phyloP scores from a whole-genome alignment of 192 early-diverging fungal species.

The Rhizophagus clarus region DNA sequence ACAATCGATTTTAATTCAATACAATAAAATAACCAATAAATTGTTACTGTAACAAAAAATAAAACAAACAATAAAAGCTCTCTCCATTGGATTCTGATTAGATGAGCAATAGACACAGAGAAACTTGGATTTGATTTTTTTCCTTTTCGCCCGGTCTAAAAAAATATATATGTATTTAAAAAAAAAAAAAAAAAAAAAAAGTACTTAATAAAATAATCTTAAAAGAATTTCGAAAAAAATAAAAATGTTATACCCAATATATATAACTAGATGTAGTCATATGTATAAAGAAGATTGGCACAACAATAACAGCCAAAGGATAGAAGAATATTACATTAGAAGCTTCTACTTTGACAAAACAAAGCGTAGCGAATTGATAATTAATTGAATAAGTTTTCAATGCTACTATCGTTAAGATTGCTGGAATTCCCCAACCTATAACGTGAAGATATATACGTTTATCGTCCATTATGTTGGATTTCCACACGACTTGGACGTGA shows the following conservation, averaged over 20 bases:
- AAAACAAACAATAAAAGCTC: slow-evolving; percentile 49
- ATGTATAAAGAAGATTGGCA: slow-evolving; percentile 53
- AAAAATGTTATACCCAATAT: slow-evolving; percentile 34
- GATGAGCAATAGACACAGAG: slow-evolving; percentile 37
- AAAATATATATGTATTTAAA: too few relatives aligned
- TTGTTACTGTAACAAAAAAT: slow-evolving; percentile 44
- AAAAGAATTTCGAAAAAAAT: too few relatives aligned
- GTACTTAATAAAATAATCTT: too few relatives aligned
- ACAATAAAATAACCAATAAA: slow-evolving; percentile 61
- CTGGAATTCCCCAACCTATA: slow-evolving; percentile 52
- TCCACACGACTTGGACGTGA: slow-evolving; percentile 62
- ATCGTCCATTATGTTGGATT: slow-evolving; percentile 47
- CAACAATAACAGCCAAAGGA: slow-evolving; percentile 52
- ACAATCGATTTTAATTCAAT: slow-evolving; percentile 40
- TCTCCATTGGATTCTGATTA: slow-evolving; percentile 58
- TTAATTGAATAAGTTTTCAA: slow-evolving; percentile 44
- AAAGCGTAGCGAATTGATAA: slow-evolving; percentile 55
- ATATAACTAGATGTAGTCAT: slow-evolving; percentile 56
- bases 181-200: too few relatives aligned
- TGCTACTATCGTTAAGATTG: slow-evolving; percentile 40
- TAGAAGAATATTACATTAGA: slow-evolving; percentile 54
- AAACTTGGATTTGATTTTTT: slow-evolving; percentile 17
- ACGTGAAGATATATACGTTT: slow-evolving; percentile 47
- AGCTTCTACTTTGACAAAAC: slow-evolving; percentile 44
- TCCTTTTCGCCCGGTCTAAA: not conserved